Percentiles rank a stretch among this genome's conserved stretches.
These are phyloP conservation scores for Phylloporus sp. DNA, from an alignment of 768 basidiomycete genomes.

Conservation along the genomic window DNA sequence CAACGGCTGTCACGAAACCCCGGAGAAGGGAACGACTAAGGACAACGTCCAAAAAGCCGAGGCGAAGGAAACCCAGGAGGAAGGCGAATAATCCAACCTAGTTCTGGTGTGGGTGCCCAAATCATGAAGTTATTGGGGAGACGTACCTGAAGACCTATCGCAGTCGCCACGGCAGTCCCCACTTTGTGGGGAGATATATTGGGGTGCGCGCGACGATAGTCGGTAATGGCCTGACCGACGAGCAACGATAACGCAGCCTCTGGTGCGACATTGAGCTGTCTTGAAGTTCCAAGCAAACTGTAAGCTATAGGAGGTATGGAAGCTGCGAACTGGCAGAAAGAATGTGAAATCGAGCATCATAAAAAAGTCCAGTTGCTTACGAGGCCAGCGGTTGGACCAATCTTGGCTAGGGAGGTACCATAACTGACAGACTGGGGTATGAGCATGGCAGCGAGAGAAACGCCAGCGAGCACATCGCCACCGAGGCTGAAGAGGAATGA, in stretches of 20 bases:
- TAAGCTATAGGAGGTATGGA: constrained; percentile 86
- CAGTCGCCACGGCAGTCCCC: constrained; percentile 66
- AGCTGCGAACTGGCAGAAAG: constrained; percentile 61
- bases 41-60: constrained; percentile 93
- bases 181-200: constrained; percentile 42
- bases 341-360: background rate
- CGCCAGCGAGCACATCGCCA: constrained; percentile 76
- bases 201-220: constrained; percentile 49
- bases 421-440: constrained; percentile 90
- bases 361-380: constrained; percentile 38
- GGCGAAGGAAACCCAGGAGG: constrained; percentile 76
- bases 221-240: constrained; percentile 79
- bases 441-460: constrained; percentile 80
- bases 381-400: constrained; percentile 81
- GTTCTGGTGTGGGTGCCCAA: background rate
- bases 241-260: constrained; percentile 86
- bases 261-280: constrained; percentile 78
- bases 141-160: constrained; percentile 77
- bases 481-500: constrained; percentile 38
- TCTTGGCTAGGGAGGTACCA: constrained; percentile 78
- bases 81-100: constrained; percentile 85
- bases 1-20: constrained; percentile 84
- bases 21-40: constrained; percentile 83
- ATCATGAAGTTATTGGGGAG: background rate
- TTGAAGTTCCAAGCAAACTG: constrained; percentile 82